A percentile compares a stretch with the other conserved stretches of the same genome.
Evolutionary conservation across 1,284 basidiomycete genomes (phyloP).

Genomic region (Puccinia triticina): DNA sequence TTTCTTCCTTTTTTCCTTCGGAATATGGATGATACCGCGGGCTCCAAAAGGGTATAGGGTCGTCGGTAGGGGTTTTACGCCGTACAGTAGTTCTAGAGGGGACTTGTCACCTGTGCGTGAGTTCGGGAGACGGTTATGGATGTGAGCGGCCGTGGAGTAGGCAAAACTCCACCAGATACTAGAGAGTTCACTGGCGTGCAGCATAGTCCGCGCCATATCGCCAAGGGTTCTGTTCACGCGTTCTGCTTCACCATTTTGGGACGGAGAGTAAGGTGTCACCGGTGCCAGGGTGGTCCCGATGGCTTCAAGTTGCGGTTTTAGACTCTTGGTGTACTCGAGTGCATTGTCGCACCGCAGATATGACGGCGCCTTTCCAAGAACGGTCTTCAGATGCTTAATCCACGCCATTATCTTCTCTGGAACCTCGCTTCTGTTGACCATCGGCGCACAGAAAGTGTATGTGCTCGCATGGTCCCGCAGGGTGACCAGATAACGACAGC

Average conservation of each 20-base stretch:
- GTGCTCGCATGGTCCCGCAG: conserved; percentile 9
- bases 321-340: too few species aligned
- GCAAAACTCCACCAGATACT: background rate
- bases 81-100: background rate
- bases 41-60: background rate
- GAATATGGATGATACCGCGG: background rate
- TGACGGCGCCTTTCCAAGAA: background rate
- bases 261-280: background rate
- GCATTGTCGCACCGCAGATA: conserved; percentile 15
- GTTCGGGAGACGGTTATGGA: conserved; percentile 6
- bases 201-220: conserved; percentile 1
- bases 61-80: background rate
- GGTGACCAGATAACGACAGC: background rate
- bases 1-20: background rate
- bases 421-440: background rate
- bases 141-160: background rate
- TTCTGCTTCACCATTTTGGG: conserved; percentile 23
- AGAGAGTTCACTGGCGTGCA: background rate
- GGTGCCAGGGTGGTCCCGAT: background rate
- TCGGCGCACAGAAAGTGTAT: background rate
- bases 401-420: conserved; percentile 12
- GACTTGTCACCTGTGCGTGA: background rate
- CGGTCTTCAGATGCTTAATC: background rate
- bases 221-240: background rate
- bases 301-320: background rate